Conservation (phyloP, 306 rosid genomes). For the Medicago ruthenica region DNA sequence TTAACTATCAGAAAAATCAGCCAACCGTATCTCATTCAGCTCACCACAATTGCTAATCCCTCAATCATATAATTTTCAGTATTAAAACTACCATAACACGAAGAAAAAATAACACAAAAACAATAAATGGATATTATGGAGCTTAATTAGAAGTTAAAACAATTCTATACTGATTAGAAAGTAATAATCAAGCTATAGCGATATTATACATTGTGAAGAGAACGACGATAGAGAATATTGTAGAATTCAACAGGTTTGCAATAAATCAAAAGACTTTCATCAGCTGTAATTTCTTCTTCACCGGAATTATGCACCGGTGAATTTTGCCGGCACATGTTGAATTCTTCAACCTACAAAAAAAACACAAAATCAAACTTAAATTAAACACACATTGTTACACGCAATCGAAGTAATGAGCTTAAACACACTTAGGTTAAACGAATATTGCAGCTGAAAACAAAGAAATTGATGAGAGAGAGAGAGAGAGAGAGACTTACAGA, state of each 20-base stretch:
- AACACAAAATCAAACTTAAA: background rate
- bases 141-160: background rate
- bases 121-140: background rate
- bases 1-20: background rate
- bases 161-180: background rate
- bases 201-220: slow-evolving; percentile 66
- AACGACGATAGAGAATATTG: slow-evolving; percentile 87
- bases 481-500: slow-evolving; percentile 20
- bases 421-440: slow-evolving; percentile 36
- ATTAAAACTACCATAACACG: background rate
- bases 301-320: slow-evolving; percentile 62
- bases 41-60: background rate
- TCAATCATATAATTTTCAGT: background rate
- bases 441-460: background rate
- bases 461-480: slow-evolving; percentile 9
- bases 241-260: slow-evolving; percentile 98
- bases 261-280: slow-evolving; percentile 83
- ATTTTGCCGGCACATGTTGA: slow-evolving; percentile 83
- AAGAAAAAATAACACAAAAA: background rate
- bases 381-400: background rate
- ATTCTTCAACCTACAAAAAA: slow-evolving; percentile 20
- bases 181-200: background rate
- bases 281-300: slow-evolving; percentile 74
- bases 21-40: slow-evolving; percentile 9
- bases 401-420: background rate